Percentiles rank a stretch among this genome's conserved stretches.
phyloP scores from a whole-genome alignment of 148 eudicot species.

The Chenopodium quinoa region DNA sequence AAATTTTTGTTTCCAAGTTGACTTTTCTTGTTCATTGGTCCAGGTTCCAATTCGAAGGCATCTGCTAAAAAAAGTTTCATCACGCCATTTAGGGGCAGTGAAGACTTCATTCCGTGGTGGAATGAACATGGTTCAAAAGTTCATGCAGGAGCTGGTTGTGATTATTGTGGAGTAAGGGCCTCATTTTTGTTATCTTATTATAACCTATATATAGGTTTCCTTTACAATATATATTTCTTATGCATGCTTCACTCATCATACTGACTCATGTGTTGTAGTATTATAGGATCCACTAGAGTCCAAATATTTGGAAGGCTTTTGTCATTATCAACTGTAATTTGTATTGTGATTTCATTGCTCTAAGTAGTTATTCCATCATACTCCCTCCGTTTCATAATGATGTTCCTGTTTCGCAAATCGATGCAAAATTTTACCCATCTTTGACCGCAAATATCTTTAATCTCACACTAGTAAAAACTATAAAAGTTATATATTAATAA shows the following conservation, averaged over 20 bases:
- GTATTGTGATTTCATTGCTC: not conserved
- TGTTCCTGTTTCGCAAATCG: too few relatives aligned
- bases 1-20: not conserved
- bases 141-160: constrained; percentile 66
- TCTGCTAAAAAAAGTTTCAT: constrained; percentile 30
- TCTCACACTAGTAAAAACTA: too few relatives aligned
- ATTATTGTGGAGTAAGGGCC: constrained; percentile 69
- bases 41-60: constrained; percentile 39
- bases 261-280: not conserved
- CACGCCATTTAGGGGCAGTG: constrained; percentile 21
- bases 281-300: not conserved
- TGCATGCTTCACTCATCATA: not conserved
- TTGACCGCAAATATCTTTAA: too few relatives aligned
- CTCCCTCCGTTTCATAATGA: too few relatives aligned
- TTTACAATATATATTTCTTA: not conserved
- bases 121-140: constrained; percentile 39
- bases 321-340: too few relatives aligned
- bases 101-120: constrained; percentile 38
- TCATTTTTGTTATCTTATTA: not conserved
- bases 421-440: too few relatives aligned
- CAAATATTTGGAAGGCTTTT: too few relatives aligned
- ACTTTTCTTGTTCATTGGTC: not conserved
- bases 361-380: not conserved
- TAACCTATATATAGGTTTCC: not conserved
- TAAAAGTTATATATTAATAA: too few relatives aligned